Base-by-base conservation (phyloP, 208 protist species). In the Wallacemonas sp. region DNA sequence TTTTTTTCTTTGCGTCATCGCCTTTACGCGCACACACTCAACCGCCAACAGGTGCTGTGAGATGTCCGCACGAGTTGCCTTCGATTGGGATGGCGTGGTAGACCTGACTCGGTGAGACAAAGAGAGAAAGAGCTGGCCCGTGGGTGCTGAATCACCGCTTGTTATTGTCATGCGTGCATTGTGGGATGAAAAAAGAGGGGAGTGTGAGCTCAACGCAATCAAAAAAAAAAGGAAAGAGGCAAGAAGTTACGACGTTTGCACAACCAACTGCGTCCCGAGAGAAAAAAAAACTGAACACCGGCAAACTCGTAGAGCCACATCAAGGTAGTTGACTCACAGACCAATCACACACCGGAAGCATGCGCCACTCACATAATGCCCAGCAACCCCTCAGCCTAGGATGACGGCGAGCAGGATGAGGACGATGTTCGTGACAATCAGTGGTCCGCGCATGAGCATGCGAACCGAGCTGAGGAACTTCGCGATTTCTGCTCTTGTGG, bases 401-500 rank as follows among this genome's bases (percentile, higher is more conserved):
- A 92, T 36, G 34, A 95, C 42, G 8, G 79, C 74, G 44, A 93
- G 73, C n/a, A 78, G 46, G 53, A 93, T 87, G 48, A 92, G 67
- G 10, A 72, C 63, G 21, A 76, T 71, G 45, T 95, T 95, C 2
- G 80, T 65, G 27, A 95, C 71, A 39, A 95, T 92, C 13, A 95
- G 71, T 9, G 90, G 90, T 78, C 77, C 83, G 1, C 90, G 84
- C 48, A 93, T 73, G 33, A 95, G 63, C 55, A 78, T 81, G 1
- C 90, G 82, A 8, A 95, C 72, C 4, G 87, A 92, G 66, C 78
- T 83, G 15, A 95, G 68, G 3, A 95, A 38, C 12, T 67, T 67
- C 3, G 77, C 78, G 2, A 95, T 63, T 50, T 91, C 79, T 29
- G 58, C 10, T 63, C 83, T 92, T 1, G 73, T 50, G 17, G 66